Base-by-base conservation (phyloP, 192 early-diverging fungal species). In the Pilobolus umbonatus region DNA sequence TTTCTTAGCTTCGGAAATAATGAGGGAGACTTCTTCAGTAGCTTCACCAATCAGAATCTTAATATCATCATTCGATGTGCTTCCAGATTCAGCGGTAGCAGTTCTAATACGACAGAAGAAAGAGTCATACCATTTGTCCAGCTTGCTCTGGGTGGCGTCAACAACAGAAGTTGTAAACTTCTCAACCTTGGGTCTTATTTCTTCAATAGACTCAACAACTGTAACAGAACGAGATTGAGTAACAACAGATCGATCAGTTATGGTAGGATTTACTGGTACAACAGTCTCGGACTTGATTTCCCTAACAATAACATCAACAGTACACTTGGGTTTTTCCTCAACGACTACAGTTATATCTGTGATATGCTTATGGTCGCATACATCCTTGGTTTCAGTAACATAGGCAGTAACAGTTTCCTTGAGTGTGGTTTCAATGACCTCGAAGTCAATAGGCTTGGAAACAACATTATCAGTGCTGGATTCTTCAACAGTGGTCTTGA, bases 161-260 rank as follows among this genome's bases (percentile, higher is more conserved):
- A 52, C 39, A 28, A 56, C 34, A 35, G 36, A 21, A 4, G 39
- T 9, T n/a, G 40, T 42, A 19, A 58, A 31, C 52, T 29, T 46
- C 0, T 5, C 10, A 31, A 55, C 31, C 36, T 64, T 54, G 3
- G 35, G 21, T 11, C n/a, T 31, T 3, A 47, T 46, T 32, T 64
- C 46, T 35, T 64, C 62, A 49, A 43, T 44, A 48, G 51, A 53
- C 50, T 57, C 35, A 6, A 47, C 22, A 24, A 49, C 36, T 17
- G 34, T n/a, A 15, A 25, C 45, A n/a, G n/a, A n/a, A 19, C 47
- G 14, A 28, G 47, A n/a, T 49, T 30, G 6, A 30, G 25, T n/a
- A 24, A n/a, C 47, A 30, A 29, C 29, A n/a, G 36, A 14, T 14
- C 14, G 36, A 38, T 14, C 36, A 38, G 36, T 14, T 7, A 10